Conservation (phyloP, 2,329 filamentous ascomycete species). For the Exophiala sideris region DNA sequence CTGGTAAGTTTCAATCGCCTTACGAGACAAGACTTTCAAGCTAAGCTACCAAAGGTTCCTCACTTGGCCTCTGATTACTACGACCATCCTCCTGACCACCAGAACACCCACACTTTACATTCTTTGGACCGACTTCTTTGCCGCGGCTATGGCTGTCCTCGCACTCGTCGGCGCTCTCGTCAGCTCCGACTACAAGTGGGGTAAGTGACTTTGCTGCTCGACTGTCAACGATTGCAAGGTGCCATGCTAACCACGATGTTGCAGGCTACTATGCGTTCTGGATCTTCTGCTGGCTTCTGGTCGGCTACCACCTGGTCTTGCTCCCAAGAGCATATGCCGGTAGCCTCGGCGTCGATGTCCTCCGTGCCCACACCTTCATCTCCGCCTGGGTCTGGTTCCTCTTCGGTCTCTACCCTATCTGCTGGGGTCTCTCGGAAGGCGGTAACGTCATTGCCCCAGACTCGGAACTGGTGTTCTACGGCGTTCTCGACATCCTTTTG, state of each 20-base stretch:
- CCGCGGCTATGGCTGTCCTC: conserved; percentile 63
- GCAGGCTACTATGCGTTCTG: conserved; percentile 57
- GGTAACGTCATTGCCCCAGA: conserved; percentile 64
- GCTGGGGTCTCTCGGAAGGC: conserved; percentile 61
- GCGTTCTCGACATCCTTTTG: conserved; percentile 16
- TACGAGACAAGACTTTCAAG: not conserved
- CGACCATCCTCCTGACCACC: conserved; percentile 62
- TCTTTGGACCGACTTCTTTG: conserved; percentile 58
- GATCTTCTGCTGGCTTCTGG: conserved; percentile 53
- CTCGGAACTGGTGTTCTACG: conserved; percentile 24
- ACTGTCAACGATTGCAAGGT: not conserved
- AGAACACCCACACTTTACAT: conserved; percentile 65
- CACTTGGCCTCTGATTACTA: conserved; percentile 61
- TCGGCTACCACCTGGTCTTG: conserved; percentile 57
- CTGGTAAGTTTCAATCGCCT: conserved; percentile 41
- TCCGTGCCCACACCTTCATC: conserved; percentile 52
- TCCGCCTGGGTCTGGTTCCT: conserved; percentile 53
- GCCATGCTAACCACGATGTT: no score
- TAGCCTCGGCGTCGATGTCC: conserved; percentile 52
- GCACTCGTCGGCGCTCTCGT: conserved; percentile 64
- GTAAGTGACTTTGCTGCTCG: conserved; percentile 27
- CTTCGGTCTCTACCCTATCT: conserved; percentile 63
- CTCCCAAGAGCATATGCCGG: conserved; percentile 55
- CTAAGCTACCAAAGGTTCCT: conserved; percentile 51
- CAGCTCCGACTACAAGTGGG: conserved; percentile 54